phyloP scores from a whole-genome alignment of 805 yeast species.

The Hanseniaspora guilliermondii region DNA sequence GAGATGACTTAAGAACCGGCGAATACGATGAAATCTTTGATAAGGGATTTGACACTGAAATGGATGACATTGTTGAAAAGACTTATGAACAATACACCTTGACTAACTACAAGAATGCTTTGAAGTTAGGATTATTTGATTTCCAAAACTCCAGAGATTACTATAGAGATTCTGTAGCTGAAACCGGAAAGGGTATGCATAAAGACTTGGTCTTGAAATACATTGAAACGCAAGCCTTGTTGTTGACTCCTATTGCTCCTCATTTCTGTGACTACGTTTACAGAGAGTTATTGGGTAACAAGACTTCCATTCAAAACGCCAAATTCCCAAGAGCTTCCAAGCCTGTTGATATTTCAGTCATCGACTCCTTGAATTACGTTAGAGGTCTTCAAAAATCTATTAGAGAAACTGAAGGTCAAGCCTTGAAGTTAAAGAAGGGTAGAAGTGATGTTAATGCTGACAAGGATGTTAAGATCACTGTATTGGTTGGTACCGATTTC shows the following conservation, averaged over 20 bases:
- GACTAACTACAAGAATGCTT: conserved; percentile 76
- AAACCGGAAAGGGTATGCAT: conserved; percentile 47
- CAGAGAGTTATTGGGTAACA: conserved; percentile 63
- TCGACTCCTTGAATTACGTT: conserved; percentile 66
- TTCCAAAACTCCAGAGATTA: conserved; percentile 91
- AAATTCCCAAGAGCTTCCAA: conserved; percentile 66
- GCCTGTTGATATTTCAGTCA: conserved; percentile 48
- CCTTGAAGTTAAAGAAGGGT: conserved; percentile 70
- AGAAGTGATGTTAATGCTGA: conserved; percentile 62
- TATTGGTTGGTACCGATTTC: conserved; percentile 69
- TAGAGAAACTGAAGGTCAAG: conserved; percentile 85
- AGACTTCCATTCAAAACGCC: conserved; percentile 58
- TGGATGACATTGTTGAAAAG: conserved; percentile 68
- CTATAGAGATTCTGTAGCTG: conserved; percentile 64
- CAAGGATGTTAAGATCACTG: conserved; percentile 58
- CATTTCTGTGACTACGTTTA: conserved; percentile 87
- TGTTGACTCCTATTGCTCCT: conserved; percentile 88
- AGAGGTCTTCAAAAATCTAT: conserved; percentile 67
- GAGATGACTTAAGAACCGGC: conserved; percentile 42
- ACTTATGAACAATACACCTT: conserved; percentile 56
- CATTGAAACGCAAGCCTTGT: conserved; percentile 72
- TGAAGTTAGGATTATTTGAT: conserved; percentile 85
- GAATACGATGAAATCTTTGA: conserved; percentile 59
- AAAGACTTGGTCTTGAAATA: conserved; percentile 66
- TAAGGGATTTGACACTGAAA: conserved; percentile 81